Evolutionary conservation across 2,329 filamentous ascomycete species (phyloP).

Genomic region (Rhytidhysteron rufulum): DNA sequence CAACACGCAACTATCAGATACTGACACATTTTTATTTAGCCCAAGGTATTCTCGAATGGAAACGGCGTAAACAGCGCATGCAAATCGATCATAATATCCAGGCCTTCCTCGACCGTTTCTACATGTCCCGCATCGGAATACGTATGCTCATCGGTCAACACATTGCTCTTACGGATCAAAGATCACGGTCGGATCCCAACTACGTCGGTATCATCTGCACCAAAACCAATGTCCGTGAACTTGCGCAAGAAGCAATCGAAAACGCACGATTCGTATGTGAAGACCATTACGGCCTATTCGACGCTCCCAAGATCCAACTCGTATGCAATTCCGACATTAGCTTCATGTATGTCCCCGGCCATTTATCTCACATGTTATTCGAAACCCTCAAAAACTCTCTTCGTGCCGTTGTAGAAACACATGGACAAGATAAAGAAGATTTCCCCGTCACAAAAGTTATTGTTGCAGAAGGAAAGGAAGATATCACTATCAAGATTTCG

Average conservation of each 20-base stretch:
- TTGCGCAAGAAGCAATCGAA: slow-evolving; percentile 95
- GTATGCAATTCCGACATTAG: slow-evolving; percentile 91
- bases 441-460: slow-evolving; percentile 98
- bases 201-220: slow-evolving; percentile 99
- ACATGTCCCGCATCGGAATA: slow-evolving; percentile 99
- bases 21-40: slow-evolving; percentile 43
- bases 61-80: slow-evolving; percentile 92
- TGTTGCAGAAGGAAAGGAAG: slow-evolving; percentile 94
- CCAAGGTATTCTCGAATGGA: slow-evolving; percentile 97
- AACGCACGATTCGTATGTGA: slow-evolving; percentile 99
- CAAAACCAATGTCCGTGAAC: slow-evolving; percentile 91
- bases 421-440: slow-evolving; percentile 91
- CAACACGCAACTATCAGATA: neutral
- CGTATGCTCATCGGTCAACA: slow-evolving; percentile 99
- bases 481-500: slow-evolving; percentile 97
- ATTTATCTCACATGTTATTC: slow-evolving; percentile 98
- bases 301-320: slow-evolving; percentile 93
- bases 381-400: slow-evolving; percentile 98
- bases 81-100: slow-evolving; percentile 98
- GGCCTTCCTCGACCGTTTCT: slow-evolving; percentile 96
- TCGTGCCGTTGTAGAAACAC: slow-evolving; percentile 90
- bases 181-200: slow-evolving; percentile 79
- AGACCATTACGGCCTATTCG: slow-evolving; percentile 95
- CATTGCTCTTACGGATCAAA: slow-evolving; percentile 93
- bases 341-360: slow-evolving; percentile 99